Evolutionary conservation across 805 yeast genomes (phyloP).

Genomic region (Wickerhamiella brachini): DNA sequence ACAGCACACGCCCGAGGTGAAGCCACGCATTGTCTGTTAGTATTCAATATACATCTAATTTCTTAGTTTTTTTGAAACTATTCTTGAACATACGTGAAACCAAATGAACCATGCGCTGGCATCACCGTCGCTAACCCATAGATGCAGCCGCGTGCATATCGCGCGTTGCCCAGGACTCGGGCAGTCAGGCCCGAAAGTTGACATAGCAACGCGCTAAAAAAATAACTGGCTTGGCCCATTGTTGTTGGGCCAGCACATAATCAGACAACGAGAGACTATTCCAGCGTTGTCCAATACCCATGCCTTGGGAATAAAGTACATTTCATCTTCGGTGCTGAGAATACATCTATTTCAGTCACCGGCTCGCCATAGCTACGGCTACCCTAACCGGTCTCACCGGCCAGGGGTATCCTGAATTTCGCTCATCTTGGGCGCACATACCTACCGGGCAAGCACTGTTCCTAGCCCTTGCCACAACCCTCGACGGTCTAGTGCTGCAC

Average conservation of each 20-base stretch:
- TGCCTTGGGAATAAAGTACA: too few species aligned
- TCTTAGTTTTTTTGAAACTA: neutral
- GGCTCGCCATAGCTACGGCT: neutral
- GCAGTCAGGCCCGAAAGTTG: neutral
- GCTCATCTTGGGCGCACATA: neutral
- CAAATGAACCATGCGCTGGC: neutral
- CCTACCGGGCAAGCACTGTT: too few species aligned
- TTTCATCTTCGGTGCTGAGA: too few species aligned
- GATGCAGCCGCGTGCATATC: neutral
- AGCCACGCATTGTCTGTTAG: too few species aligned
- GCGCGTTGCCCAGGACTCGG: neutral
- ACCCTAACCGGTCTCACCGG: neutral
- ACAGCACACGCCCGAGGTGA: too few species aligned
- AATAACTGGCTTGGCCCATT: neutral
- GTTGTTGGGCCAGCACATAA: neutral
- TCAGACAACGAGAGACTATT: too few species aligned
- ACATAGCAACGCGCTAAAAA: neutral
- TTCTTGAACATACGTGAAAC: neutral
- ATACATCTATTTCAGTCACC: too few species aligned
- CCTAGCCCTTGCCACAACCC: neutral
- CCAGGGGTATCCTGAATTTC: neutral
- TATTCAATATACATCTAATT: too few species aligned
- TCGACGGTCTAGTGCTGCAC: neutral
- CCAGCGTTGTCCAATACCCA: too few species aligned
- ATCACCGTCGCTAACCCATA: neutral